Conservation (phyloP, 2,329 filamentous ascomycete species). For the Fusarium siculi region DNA sequence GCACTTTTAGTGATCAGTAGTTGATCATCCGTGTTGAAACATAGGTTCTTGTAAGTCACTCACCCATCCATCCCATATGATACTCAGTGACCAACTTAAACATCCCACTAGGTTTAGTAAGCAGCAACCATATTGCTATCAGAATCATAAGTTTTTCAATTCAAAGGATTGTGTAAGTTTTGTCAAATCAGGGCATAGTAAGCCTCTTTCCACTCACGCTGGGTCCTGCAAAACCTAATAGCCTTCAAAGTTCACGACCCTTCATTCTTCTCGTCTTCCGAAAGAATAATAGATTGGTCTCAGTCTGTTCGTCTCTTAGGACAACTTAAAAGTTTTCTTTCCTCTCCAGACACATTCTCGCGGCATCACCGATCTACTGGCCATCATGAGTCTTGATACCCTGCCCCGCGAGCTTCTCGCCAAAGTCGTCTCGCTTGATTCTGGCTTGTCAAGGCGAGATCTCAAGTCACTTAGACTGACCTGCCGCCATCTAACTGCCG, state of each 20-base stretch:
- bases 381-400: not conserved
- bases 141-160: not conserved
- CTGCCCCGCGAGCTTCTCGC: not conserved
- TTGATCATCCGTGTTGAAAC: not conserved
- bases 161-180: not conserved
- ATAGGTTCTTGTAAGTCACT: not conserved
- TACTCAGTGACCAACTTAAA: not conserved
- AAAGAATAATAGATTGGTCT: not conserved
- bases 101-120: not conserved
- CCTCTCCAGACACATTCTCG: no score
- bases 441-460: not conserved
- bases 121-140: not conserved
- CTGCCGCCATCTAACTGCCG: not conserved
- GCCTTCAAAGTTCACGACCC: not conserved
- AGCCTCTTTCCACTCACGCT: not conserved
- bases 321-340: no score
- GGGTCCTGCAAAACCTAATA: not conserved
- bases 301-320: no score
- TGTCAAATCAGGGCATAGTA: not conserved
- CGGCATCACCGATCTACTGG: fast-evolving
- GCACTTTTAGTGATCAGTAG: not conserved
- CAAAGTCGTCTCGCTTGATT: not conserved
- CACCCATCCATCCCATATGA: not conserved
- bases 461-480: slow-evolving; percentile 5
- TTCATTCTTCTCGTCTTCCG: not conserved